These are phyloP conservation scores for Coemansia sp. DNA, from an alignment of 192 early-diverging fungal species.

Conservation along the genomic window DNA sequence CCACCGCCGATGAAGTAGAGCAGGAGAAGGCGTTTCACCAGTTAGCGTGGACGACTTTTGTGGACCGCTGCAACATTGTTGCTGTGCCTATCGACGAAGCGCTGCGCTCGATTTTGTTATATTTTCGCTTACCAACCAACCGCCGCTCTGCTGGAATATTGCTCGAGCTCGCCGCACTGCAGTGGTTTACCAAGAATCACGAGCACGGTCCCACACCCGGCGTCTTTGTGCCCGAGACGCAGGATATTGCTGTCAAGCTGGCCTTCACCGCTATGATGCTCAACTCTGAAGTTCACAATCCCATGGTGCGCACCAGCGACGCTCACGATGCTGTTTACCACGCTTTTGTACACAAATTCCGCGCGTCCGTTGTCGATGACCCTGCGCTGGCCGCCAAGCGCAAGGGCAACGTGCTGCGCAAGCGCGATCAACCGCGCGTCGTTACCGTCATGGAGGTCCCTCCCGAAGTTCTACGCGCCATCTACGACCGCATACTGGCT, in stretches of 20 bases:
- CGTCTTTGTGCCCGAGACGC: constrained; percentile 51
- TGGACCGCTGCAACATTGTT: constrained; percentile 50
- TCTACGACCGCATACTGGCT: constrained; percentile 46
- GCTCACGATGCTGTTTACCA: constrained; percentile 45
- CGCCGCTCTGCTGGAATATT: constrained; percentile 41
- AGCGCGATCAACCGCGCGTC: constrained; percentile 57
- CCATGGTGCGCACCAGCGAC: constrained; percentile 36
- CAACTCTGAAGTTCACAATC: constrained; percentile 56
- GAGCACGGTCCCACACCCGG: constrained; percentile 22
- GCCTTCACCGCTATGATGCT: constrained; percentile 54
- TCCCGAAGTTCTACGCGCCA: constrained; percentile 27
- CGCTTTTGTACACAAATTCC: constrained; percentile 46
- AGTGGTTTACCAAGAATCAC: constrained; percentile 49
- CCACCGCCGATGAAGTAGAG: constrained; percentile 47
- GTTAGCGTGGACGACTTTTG: constrained; percentile 46
- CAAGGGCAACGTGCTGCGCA: constrained; percentile 57
- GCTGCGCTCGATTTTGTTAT: constrained; percentile 50
- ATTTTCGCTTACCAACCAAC: constrained; percentile 49
- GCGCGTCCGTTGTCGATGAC: constrained; percentile 54
- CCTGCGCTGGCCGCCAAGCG: constrained; percentile 44
- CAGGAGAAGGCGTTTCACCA: constrained; percentile 52
- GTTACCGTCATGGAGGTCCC: constrained; percentile 56
- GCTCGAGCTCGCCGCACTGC: constrained; percentile 47
- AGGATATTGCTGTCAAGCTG: constrained; percentile 52
- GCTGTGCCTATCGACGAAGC: constrained; percentile 55